Base-by-base conservation (phyloP, 2,329 filamentous ascomycete genomes). In the Myriosclerotinia curreyana region DNA sequence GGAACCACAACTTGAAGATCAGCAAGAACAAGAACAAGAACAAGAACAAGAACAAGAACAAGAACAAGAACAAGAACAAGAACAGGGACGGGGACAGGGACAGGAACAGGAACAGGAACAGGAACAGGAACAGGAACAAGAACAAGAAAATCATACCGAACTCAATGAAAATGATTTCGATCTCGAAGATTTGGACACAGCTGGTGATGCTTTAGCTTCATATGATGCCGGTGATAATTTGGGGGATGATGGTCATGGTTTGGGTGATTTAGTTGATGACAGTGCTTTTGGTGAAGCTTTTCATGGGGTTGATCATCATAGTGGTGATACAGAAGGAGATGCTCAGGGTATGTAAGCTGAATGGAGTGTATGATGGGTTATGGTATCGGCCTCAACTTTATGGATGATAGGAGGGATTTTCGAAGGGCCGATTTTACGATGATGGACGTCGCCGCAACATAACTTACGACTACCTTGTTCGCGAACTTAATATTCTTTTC, bases 271-370 rank as follows among this genome's bases (percentile, higher is more conserved):
- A 70, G 83, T 87, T 78, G 89, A 91, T 54, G 89, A 92, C 72
- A 91, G 88, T 44, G 91, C 90, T 1, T 95, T 95, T 77, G 91
- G 90, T 3, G 90, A 95, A 70, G 91, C 91, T 0, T 91, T 94
- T 76, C 89, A 92, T 70, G 85, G 83, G 5, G 82, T 86, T 15
- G 81, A 74, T 36, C 61, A 63, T 54, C 69, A 62, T 9, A 69
- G 68, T 22, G 70, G 66, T n/a, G 67, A 70, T 22, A 46, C 50
- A 11, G 62, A 60, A 46, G 55, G 42, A 20, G 49, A 53, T 36
- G 62, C 65, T 8, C 66, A 69, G 15, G 67, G 67, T 5, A 60
- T 70, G 38, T 65, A 58, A 62, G 36, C 28, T 22, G 15, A 38
- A 15, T 9, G 14, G 25, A 34, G 12, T 25, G 36, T 12, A 48